Evolutionary conservation across 306 rosid species (phyloP).

Genomic region (Canavalia ensiformis): DNA sequence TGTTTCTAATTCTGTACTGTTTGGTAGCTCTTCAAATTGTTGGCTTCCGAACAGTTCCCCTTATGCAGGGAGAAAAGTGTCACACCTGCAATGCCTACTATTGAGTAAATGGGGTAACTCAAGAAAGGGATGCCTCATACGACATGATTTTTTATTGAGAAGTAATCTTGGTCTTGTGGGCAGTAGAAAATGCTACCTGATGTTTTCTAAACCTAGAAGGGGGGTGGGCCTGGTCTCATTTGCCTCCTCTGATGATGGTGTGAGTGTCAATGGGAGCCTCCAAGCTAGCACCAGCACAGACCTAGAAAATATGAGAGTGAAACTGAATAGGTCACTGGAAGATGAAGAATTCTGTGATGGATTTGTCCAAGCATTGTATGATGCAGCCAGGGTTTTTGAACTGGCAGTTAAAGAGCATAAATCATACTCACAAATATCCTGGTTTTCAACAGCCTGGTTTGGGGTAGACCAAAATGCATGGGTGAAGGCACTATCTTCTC

Average conservation of each 20-base stretch:
- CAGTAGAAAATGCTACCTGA: slow-evolving; percentile 57
- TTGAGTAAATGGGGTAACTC: slow-evolving; percentile 71
- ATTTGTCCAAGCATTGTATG: slow-evolving; percentile 88
- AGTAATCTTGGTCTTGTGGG: slow-evolving; percentile 48
- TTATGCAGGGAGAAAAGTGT: slow-evolving; percentile 57
- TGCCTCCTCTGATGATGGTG: slow-evolving; percentile 85
- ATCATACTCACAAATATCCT: slow-evolving; percentile 60
- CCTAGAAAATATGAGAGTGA: slow-evolving; percentile 75
- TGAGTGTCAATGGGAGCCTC: slow-evolving; percentile 80
- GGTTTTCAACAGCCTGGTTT: slow-evolving; percentile 94
- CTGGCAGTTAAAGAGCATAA: slow-evolving; percentile 82
- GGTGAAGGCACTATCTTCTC: slow-evolving; percentile 86
- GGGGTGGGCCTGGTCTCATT: slow-evolving; percentile 50
- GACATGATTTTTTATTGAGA: slow-evolving; percentile 56
- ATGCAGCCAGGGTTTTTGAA: slow-evolving; percentile 93
- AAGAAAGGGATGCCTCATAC: slow-evolving; percentile 68
- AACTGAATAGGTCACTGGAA: slow-evolving; percentile 73
- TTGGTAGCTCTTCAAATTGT: slow-evolving; percentile 53
- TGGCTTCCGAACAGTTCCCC: slow-evolving; percentile 48
- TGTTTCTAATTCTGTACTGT: slow-evolving; percentile 41
- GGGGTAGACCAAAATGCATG: slow-evolving; percentile 90
- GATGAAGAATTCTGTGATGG: slow-evolving; percentile 75
- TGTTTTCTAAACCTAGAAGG: slow-evolving; percentile 58
- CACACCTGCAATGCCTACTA: slow-evolving; percentile 55
- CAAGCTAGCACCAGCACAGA: slow-evolving; percentile 69